A percentile compares a stretch with the other conserved stretches of the same genome.
Conservation (phyloP, 2,329 filamentous ascomycete genomes). For the Stemphylium vesicarium region DNA sequence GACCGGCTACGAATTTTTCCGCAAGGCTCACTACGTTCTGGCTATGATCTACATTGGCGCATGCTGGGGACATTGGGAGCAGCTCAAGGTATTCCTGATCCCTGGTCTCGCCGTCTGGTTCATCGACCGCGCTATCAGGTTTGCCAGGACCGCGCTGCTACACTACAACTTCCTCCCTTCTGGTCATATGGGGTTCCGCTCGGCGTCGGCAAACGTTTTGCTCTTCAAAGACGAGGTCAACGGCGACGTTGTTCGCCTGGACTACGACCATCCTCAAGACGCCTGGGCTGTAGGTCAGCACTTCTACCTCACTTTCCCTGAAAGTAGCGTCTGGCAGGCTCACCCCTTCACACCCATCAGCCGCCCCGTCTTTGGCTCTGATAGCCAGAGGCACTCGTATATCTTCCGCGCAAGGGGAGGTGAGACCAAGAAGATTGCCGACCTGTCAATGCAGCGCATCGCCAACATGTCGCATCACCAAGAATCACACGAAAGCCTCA, state of each 20-base stretch:
- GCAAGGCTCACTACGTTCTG: conserved; percentile 74
- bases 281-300: conserved; percentile 73
- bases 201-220: conserved; percentile 33
- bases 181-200: conserved; percentile 40
- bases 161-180: conserved; percentile 56
- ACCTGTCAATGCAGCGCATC: conserved; percentile 35
- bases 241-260: conserved; percentile 63
- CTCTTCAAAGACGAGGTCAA: conserved; percentile 53
- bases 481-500: conserved; percentile 29
- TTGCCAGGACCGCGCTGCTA: conserved; percentile 64
- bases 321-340: conserved; percentile 72
- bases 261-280: conserved; percentile 67
- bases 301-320: conserved; percentile 72
- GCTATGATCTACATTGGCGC: conserved; percentile 77
- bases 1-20: conserved; percentile 79
- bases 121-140: conserved; percentile 66
- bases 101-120: conserved; percentile 69
- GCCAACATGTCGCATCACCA: conserved; percentile 27
- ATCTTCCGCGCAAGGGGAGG: conserved; percentile 46
- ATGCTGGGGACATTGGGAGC: conserved; percentile 76
- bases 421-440: conserved; percentile 43
- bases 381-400: conserved; percentile 40
- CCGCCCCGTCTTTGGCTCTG: conserved; percentile 30
- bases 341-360: conserved; percentile 66
- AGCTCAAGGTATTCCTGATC: conserved; percentile 54